Evolutionary conservation across 345 rosid species (phyloP).

Genomic region (Brassica rapa): DNA sequence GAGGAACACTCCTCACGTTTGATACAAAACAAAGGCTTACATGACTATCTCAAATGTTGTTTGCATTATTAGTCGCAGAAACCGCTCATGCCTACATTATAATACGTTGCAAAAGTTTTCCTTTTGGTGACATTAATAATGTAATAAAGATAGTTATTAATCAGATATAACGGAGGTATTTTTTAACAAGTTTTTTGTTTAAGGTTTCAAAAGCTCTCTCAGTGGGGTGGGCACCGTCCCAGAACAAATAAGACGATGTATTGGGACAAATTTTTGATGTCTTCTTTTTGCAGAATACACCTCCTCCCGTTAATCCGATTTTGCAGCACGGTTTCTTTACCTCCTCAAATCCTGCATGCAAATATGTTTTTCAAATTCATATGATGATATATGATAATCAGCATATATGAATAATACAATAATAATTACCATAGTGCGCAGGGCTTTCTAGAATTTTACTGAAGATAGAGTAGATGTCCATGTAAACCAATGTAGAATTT

Average conservation of each 20-base stretch:
- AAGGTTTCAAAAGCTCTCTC: slow-evolving; percentile 41
- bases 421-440: slow-evolving; percentile 50
- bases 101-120: slow-evolving; percentile 19
- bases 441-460: slow-evolving; percentile 48
- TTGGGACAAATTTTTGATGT: slow-evolving; percentile 18
- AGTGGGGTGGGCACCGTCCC: slow-evolving; percentile 46
- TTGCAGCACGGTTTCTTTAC: slow-evolving; percentile 37
- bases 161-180: slow-evolving; percentile 10
- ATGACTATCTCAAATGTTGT: not conserved
- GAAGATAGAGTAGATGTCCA: slow-evolving; percentile 52
- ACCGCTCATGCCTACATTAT: not conserved
- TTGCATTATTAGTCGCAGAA: slow-evolving; percentile 13
- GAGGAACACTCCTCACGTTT: not conserved
- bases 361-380: not conserved
- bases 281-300: slow-evolving; percentile 13
- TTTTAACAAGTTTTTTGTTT: slow-evolving; percentile 1
- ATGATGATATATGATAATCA: not conserved
- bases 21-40: slow-evolving; percentile 2
- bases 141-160: not conserved
- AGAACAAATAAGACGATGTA: slow-evolving; percentile 35
- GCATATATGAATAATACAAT: not conserved
- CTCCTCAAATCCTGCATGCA: slow-evolving; percentile 32
- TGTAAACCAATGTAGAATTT: slow-evolving; percentile 39
- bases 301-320: slow-evolving; percentile 32
- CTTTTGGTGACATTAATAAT: not conserved